phyloP scores from a whole-genome alignment of 2,329 filamentous ascomycete species.

The Cytospora schulzeri region DNA sequence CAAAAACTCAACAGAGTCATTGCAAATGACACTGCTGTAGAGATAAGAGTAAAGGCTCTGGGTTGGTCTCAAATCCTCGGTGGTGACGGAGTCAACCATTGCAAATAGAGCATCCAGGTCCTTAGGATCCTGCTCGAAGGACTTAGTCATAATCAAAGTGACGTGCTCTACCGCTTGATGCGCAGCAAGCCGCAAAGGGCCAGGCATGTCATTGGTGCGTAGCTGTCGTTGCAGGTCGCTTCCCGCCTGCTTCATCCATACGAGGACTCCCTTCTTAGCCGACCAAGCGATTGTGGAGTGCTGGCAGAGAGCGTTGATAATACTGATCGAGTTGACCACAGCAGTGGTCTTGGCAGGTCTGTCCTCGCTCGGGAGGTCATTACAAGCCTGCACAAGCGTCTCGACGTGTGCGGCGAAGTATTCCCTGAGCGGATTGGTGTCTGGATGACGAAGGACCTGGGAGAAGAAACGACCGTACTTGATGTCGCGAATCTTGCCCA shows the following conservation, averaged over 20 bases:
- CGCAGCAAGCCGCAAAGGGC: constrained; percentile 76
- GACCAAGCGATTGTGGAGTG: constrained; percentile 72
- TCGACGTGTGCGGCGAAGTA: constrained; percentile 74
- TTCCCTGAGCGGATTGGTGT: constrained; percentile 74
- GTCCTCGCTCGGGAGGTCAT: constrained; percentile 63
- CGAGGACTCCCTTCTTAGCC: constrained; percentile 62
- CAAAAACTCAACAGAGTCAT: constrained; percentile 83
- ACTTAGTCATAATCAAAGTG: constrained; percentile 80
- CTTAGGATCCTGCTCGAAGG: constrained; percentile 72
- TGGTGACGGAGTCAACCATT: constrained; percentile 80
- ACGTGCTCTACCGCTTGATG: constrained; percentile 89
- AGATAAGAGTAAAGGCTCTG: constrained; percentile 80
- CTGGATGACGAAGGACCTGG: constrained; percentile 76
- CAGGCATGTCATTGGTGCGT: constrained; percentile 68
- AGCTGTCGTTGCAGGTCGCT: constrained; percentile 79
- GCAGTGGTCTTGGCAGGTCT: constrained; percentile 70
- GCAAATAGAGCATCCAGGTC: constrained; percentile 84
- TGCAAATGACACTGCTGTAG: constrained; percentile 81
- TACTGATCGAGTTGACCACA: constrained; percentile 84
- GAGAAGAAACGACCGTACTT: constrained; percentile 89
- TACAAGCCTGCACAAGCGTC: constrained; percentile 67
- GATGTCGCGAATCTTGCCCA: constrained; percentile 78
- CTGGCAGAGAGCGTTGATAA: constrained; percentile 76
- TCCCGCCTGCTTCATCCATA: constrained; percentile 66
- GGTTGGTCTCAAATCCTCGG: constrained; percentile 77